A percentile compares a stretch with the other conserved stretches of the same genome.
phyloP scores from a whole-genome alignment of 208 protist species.

The Naegleria gruberi region DNA sequence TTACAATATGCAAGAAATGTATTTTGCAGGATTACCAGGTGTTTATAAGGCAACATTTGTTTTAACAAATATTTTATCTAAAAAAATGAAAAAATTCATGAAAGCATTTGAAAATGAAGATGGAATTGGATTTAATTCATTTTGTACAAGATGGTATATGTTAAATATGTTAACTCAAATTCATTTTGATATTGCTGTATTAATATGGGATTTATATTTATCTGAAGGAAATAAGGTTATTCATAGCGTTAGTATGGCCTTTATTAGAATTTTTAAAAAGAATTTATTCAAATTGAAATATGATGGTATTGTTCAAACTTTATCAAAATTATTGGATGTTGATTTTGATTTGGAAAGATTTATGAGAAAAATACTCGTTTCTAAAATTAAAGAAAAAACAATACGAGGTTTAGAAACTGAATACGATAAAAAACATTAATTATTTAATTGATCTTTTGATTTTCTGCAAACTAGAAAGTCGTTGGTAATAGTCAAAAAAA shows the following conservation, averaged over 20 bases:
- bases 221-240: slow-evolving; percentile 3
- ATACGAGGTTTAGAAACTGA: neutral
- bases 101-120: neutral
- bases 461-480: no score
- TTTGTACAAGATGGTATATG: slow-evolving; percentile 17
- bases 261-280: neutral
- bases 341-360: neutral
- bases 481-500: no score
- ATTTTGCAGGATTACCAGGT: neutral
- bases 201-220: slow-evolving; percentile 10
- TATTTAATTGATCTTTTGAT: no score
- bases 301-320: neutral
- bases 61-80: neutral
- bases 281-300: neutral
- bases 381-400: neutral
- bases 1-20: neutral
- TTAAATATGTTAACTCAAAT: neutral
- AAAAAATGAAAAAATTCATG: neutral
- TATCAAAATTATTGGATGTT: neutral
- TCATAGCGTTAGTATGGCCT: neutral
- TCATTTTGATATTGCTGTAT: neutral
- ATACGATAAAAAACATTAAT: neutral
- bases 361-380: neutral
- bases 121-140: neutral
- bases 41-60: neutral